Evolutionary conservation across 2,329 filamentous ascomycete genomes (phyloP).

Genomic region (Alternaria ventricosa): DNA sequence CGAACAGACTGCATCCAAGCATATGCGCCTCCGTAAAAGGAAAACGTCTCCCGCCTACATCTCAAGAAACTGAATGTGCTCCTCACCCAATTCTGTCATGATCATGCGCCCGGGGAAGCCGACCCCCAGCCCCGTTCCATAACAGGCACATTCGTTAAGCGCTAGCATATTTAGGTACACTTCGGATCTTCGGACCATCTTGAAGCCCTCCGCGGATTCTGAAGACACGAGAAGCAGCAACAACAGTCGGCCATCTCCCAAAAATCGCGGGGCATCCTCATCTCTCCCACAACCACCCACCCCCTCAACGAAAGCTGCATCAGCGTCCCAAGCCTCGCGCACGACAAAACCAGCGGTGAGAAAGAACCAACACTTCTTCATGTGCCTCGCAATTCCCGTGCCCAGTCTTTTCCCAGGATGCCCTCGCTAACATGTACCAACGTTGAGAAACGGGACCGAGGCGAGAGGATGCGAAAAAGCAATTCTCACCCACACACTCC

Average conservation of each 20-base stretch:
- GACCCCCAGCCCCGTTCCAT: background rate
- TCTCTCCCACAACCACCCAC: background rate
- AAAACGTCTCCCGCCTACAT: background rate
- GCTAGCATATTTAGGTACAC: background rate
- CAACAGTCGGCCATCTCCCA: background rate
- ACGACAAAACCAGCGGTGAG: background rate
- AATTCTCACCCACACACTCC: background rate
- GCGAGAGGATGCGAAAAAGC: background rate
- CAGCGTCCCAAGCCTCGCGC: background rate
- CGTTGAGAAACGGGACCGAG: slow-evolving; percentile 2
- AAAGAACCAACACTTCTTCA: background rate
- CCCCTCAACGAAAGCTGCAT: background rate
- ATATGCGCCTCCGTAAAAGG: background rate
- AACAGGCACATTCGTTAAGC: background rate
- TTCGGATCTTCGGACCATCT: background rate
- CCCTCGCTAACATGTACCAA: slow-evolving; percentile 1
- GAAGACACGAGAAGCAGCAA: background rate
- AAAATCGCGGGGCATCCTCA: background rate
- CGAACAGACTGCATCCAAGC: background rate
- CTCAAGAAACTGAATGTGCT: background rate
- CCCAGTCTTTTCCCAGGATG: background rate
- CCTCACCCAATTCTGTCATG: background rate
- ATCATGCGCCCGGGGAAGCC: background rate
- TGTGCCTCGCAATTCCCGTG: background rate
- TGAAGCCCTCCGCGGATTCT: background rate